These are phyloP conservation scores for Trebouxia sp. DNA, from an alignment of 139 green algal species.

Conservation along the genomic window DNA sequence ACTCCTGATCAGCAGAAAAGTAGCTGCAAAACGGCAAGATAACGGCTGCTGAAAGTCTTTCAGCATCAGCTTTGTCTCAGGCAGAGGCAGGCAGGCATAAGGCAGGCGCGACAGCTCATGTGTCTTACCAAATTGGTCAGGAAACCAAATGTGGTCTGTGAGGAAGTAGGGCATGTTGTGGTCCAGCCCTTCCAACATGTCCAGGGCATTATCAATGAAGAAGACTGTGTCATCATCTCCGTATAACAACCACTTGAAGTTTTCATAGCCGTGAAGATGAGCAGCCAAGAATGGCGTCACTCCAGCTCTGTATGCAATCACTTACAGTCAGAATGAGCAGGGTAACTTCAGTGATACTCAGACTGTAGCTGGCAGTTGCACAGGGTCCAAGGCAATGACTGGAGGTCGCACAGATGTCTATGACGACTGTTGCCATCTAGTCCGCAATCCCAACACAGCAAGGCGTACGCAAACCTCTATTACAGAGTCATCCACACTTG, in stretches of 20 bases:
- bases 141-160: slow-evolving; percentile 29
- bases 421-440: too few relatives aligned
- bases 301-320: slow-evolving; percentile 10
- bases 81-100: too few relatives aligned
- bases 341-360: background rate
- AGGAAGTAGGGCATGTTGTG: slow-evolving; percentile 47
- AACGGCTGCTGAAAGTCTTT: too few relatives aligned
- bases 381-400: too few relatives aligned
- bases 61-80: too few relatives aligned
- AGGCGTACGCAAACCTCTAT: too few relatives aligned
- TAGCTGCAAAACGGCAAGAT: background rate
- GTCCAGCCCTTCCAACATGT: slow-evolving; percentile 38
- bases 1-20: background rate
- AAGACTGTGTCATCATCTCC: slow-evolving; percentile 50
- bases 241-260: slow-evolving; percentile 46
- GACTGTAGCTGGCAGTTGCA: too few relatives aligned
- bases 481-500: too few relatives aligned
- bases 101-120: too few relatives aligned
- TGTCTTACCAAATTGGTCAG: slow-evolving; percentile 19
- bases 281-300: slow-evolving; percentile 21
- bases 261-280: slow-evolving; percentile 20
- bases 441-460: too few relatives aligned
- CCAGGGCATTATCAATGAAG: slow-evolving; percentile 33
- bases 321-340: too few relatives aligned
- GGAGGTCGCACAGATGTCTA: too few relatives aligned